A percentile compares a stretch with the other conserved stretches of the same genome.
Evolutionary conservation across 1,284 basidiomycete species (phyloP).

Genomic region (Austropuccinia psidii): DNA sequence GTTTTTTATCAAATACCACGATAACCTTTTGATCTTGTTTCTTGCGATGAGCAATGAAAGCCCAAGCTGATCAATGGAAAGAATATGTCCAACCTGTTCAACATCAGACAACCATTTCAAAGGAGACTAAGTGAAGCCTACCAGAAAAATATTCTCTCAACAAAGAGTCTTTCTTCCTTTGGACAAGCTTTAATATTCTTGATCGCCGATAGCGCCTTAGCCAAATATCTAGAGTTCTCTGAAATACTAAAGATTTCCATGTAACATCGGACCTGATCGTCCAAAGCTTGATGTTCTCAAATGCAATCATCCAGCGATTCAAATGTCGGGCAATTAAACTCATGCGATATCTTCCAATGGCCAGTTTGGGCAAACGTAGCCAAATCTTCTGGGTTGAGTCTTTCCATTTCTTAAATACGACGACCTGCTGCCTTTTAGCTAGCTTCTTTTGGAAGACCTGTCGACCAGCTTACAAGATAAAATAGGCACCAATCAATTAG

Average conservation of each 20-base stretch:
- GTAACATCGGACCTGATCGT: neutral
- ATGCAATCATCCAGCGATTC: slow-evolving; percentile 9
- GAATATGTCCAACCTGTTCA: neutral
- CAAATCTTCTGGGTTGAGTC: neutral
- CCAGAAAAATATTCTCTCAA: slow-evolving; percentile 1
- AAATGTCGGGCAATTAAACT: neutral
- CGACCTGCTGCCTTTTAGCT: neutral
- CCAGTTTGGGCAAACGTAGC: neutral
- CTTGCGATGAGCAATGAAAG: neutral
- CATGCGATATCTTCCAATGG: neutral
- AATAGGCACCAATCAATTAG: neutral
- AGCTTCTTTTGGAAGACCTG: slow-evolving; percentile 25
- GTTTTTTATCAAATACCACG: neutral
- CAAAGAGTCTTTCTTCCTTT: neutral
- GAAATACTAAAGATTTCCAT: neutral
- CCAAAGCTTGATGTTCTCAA: neutral
- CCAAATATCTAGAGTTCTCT: neutral
- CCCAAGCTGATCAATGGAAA: neutral
- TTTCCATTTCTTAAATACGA: slow-evolving; percentile 3
- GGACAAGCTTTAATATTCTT: neutral
- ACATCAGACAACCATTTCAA: neutral
- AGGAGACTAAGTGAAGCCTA: neutral
- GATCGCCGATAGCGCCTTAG: neutral
- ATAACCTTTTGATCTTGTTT: slow-evolving; percentile 2
- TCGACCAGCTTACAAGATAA: neutral